These are phyloP conservation scores for Ampelomyces quisqualis DNA, from an alignment of 2,329 filamentous ascomycete species.

Conservation along the genomic window DNA sequence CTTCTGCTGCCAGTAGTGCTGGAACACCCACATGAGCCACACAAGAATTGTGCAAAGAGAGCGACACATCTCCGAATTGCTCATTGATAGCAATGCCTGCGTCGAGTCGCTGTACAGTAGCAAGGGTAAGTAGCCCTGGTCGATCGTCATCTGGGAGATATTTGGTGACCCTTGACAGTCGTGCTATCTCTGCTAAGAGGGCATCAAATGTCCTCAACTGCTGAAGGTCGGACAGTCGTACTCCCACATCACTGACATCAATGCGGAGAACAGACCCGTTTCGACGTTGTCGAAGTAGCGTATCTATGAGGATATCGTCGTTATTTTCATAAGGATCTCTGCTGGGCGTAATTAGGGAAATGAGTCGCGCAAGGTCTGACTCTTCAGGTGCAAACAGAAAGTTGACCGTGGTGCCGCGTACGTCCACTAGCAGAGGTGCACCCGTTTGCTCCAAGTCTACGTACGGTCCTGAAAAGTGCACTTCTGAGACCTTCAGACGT, in stretches of 20 bases:
- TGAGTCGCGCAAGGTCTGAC: constrained; percentile 74
- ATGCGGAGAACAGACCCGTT: constrained; percentile 81
- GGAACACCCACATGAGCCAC: constrained; percentile 73
- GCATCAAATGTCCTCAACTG: constrained; percentile 68
- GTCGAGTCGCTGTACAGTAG: constrained; percentile 64
- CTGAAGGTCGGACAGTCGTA: constrained; percentile 62
- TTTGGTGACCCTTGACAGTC: constrained; percentile 83
- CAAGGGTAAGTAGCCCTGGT: constrained; percentile 79
- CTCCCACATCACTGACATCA: constrained; percentile 64
- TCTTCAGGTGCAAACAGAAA: constrained; percentile 74
- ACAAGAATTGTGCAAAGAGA: constrained; percentile 27
- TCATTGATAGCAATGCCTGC: constrained; percentile 64
- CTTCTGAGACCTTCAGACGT: constrained; percentile 70
- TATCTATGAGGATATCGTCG: constrained; percentile 94
- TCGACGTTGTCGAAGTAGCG: constrained; percentile 77
- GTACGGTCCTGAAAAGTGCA: constrained; percentile 73
- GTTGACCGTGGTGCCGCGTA: constrained; percentile 67
- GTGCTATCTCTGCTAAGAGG: constrained; percentile 75
- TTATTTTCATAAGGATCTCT: constrained; percentile 86
- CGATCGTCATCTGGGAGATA: constrained; percentile 95
- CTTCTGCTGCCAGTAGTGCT: constrained; percentile 74
- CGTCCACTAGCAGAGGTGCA: constrained; percentile 62
- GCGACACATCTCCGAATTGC: constrained; percentile 63
- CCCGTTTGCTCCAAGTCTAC: constrained; percentile 55
- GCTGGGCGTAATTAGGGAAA: constrained; percentile 87